phyloP scores from a whole-genome alignment of 2,329 filamentous ascomycete genomes.

The Pezicula neosporulosa region DNA sequence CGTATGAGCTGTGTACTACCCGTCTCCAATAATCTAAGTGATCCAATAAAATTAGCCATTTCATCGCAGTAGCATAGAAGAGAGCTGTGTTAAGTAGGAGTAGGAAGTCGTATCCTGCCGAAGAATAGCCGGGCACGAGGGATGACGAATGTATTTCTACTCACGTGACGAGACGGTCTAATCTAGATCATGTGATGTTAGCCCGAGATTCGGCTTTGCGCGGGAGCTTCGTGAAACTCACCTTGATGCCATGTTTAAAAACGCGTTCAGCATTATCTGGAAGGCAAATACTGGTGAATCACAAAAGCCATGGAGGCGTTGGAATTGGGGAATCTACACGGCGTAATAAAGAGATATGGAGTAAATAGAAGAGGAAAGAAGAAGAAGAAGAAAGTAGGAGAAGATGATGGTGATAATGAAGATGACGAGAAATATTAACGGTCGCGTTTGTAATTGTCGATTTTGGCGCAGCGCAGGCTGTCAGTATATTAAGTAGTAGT shows the following conservation, averaged over 20 bases:
- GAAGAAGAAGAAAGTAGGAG: no score
- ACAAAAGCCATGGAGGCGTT: not conserved
- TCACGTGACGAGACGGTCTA: conserved; percentile 85
- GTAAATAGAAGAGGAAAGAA: no score
- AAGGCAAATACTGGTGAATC: conserved; percentile 3
- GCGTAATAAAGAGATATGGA: no score
- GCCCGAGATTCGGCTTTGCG: conserved; percentile 6
- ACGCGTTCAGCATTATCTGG: conserved; percentile 22
- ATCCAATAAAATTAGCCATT: conserved; percentile 26
- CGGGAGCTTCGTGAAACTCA: conserved; percentile 14
- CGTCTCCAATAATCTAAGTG: conserved; percentile 81
- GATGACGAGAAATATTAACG: no score
- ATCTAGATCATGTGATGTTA: conserved; percentile 44
- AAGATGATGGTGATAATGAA: no score
- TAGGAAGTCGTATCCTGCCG: not conserved
- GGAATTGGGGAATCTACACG: no score
- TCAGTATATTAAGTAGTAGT: no score
- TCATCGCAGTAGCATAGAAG: conserved; percentile 7
- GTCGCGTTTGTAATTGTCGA: no score
- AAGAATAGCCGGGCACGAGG: not conserved
- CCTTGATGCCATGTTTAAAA: conserved; percentile 30
- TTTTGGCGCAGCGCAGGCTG: no score
- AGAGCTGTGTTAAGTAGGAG: not conserved
- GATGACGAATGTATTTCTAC: conserved; percentile 34
- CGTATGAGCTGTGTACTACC: conserved; percentile 94